Evolutionary conservation across 306 rosid species (phyloP), one percentile per base, ranked within the genome.

Genomic region (Datisca glomerata): DNA sequence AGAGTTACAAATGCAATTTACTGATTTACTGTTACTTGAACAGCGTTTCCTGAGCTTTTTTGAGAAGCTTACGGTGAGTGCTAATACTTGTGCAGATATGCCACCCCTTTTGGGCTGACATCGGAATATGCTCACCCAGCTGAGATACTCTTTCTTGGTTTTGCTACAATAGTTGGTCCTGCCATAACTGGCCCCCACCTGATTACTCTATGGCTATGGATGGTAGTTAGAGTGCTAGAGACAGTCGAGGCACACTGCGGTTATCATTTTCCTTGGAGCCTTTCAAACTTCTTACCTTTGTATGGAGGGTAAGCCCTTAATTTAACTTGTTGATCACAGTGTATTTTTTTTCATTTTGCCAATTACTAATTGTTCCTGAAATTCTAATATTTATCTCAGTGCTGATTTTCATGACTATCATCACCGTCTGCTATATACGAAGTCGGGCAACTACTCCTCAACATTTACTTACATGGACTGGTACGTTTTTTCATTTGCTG

Each of bases 81-180:
- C 31, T 52, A 56, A 50, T 47, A 44, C 35, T 28, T 40, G 43
- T n/a, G 47, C 76, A 87, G 96, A 58, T 82, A 74, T 68, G 94
- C 97, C 25, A 87, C 97, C 0, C 97, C 97, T 8, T 87, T 87
- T 63, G 97, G 97, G 50, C 73, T 87, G 53, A 83, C 89, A 42
- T 82, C 97, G 20, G 97, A 87, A 67, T 87, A 87, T 63, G 97
- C 97, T 60, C 97, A 87, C 68, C 97, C 94, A 10, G 93, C 83
- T 5, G 97, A 87, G 75, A 87, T 87, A 60, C 78, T 87, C 50
- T 87, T 87, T 63, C 97, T 87, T 67, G 97, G 97, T 25, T 79
- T 87, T 71, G 94, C 97, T 43, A 83, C 97, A 51, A 67, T 87
- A 37, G 19, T 75, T 32, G 97, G 97, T 71, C 94, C 97, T 65